Evolutionary conservation across 2,329 filamentous ascomycete genomes (phyloP).

Genomic region (Claviceps sp.): DNA sequence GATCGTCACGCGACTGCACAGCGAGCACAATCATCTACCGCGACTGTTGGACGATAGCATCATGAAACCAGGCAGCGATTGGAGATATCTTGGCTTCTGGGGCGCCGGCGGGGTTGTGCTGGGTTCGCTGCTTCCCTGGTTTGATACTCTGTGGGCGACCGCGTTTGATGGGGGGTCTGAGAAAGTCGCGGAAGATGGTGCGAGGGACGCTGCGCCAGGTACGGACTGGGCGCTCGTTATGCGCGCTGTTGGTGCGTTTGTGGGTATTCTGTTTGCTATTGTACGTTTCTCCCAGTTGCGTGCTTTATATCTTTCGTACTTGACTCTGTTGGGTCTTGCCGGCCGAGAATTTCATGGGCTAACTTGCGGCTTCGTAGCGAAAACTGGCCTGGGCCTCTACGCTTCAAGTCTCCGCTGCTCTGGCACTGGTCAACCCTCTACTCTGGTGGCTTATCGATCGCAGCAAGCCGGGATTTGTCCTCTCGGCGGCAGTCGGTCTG

Average conservation of each 20-base stretch:
- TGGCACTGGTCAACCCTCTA: constrained; percentile 82
- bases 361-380: constrained; percentile 37
- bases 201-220: constrained; percentile 26
- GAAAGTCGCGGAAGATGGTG: constrained; percentile 14
- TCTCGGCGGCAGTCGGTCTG: constrained; percentile 62
- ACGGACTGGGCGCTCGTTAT: constrained; percentile 61
- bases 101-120: constrained; percentile 64
- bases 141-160: constrained; percentile 63
- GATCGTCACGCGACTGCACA: constrained; percentile 67
- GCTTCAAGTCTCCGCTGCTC: constrained; percentile 79
- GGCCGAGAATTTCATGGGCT: no score
- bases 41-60: constrained; percentile 38
- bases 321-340: no score
- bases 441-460: constrained; percentile 96
- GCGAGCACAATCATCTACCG: constrained; percentile 46
- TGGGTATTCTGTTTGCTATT: constrained; percentile 55
- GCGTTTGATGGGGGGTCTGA: constrained; percentile 26
- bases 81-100: constrained; percentile 69
- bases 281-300: constrained; percentile 36
- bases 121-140: constrained; percentile 70
- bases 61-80: constrained; percentile 32
- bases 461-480: constrained; percentile 68
- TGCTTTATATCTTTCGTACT: not conserved
- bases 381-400: constrained; percentile 89
- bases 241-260: constrained; percentile 45